Base-by-base conservation (phyloP, 1,284 basidiomycete genomes). In the Rhodotorula sp. region DNA sequence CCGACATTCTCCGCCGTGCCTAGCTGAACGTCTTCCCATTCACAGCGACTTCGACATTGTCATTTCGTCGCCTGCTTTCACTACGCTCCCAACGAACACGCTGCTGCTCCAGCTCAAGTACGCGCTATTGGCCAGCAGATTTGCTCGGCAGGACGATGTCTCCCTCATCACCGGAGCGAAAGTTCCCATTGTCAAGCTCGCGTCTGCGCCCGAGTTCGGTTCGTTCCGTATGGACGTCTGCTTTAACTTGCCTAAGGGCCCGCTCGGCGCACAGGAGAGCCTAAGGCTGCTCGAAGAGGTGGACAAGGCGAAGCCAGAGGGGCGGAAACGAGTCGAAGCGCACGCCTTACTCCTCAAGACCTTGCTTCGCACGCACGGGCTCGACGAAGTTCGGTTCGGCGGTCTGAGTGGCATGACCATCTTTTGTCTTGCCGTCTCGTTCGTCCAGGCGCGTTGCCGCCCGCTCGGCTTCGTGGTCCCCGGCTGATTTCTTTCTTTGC, bases 31-130 rank as follows among this genome's bases (percentile, higher is more conserved):
- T 29, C 29, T 11, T 34, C 8, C n/a, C 17, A 1, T 19, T 4
- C 34, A 1, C 54, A 67, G 66, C 19, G 67, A 68, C 59, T 51
- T 68, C 20, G 67, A 68, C 36, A 29, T 68, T 20, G 67, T 68
- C 24, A 19, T 64, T 15, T 11, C 29, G 5, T 36, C 58, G 30
- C 20, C n/a, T 3, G 19, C 20, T 6, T 24, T 49, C 8, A 13
- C 22, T 13, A 8, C 11, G 4, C 15, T 11, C 47, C 19, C 59
- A 19, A 61, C 52, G 3, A 7, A 29, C 34, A 8, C 8, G 3
- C 22, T 56, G n/a, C 58, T 55, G 6, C 4, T 29, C 22, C 36
- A 54, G 10, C 53, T 63, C 24, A 15, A 29, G 4, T 2, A 9
- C 29, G 58, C 62, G 8, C 20, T 55, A 2, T 9, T 19, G 11